A percentile compares a stretch with the other conserved stretches of the same genome.
phyloP scores from a whole-genome alignment of 352 stramenopile genomes.

The Blastocystis sp. region DNA sequence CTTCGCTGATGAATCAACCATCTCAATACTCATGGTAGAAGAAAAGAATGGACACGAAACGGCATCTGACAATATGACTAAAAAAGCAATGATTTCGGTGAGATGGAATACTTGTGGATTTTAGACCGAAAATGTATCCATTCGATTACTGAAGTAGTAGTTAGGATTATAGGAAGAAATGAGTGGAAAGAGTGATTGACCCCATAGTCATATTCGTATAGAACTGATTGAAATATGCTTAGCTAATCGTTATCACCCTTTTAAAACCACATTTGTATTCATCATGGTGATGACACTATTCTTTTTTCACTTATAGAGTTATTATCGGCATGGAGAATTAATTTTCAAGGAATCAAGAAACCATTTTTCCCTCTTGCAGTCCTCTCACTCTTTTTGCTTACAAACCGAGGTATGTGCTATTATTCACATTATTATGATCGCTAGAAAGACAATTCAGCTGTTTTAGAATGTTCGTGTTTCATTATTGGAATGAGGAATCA shows the following conservation, averaged over 20 bases:
- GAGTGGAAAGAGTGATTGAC: no score
- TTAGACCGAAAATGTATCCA: background rate
- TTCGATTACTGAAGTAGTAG: no score
- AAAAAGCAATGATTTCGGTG: background rate
- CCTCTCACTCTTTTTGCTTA: background rate
- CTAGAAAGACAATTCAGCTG: background rate
- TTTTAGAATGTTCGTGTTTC: background rate
- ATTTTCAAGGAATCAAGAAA: constrained; percentile 28
- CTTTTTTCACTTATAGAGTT: background rate
- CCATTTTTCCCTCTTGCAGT: background rate
- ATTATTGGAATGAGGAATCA: constrained; percentile 39
- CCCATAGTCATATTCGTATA: no score
- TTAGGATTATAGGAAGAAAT: no score
- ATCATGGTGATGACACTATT: background rate
- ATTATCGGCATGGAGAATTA: background rate
- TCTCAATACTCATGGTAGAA: constrained; percentile 37
- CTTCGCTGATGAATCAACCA: constrained; percentile 22
- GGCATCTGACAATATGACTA: background rate
- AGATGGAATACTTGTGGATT: background rate
- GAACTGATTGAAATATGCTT: no score
- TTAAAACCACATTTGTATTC: background rate
- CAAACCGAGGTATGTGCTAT: background rate
- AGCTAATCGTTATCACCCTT: background rate
- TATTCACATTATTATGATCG: background rate
- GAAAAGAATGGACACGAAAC: background rate